These are phyloP conservation scores for Alternaria panax DNA, from an alignment of 2,329 filamentous ascomycete species.

Conservation along the genomic window DNA sequence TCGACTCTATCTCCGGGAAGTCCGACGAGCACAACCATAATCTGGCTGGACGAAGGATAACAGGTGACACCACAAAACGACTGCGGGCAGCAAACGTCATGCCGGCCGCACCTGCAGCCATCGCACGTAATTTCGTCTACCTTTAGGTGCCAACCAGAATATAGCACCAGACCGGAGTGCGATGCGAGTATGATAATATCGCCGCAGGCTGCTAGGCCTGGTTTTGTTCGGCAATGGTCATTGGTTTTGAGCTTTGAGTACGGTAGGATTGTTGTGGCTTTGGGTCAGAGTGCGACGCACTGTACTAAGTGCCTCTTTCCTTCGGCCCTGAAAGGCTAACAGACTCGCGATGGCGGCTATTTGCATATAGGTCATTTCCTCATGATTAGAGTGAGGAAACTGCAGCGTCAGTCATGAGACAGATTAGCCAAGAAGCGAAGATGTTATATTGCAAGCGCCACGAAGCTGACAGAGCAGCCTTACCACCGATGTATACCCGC, in stretches of 20 bases:
- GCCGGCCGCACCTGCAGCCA: constrained; percentile 4
- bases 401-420: neutral
- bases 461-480: constrained; percentile 12
- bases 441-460: neutral
- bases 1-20: neutral
- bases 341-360: neutral
- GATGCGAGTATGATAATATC: too few species aligned
- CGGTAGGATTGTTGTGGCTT: too few species aligned
- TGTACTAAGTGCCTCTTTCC: neutral
- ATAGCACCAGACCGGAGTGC: neutral
- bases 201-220: too few species aligned
- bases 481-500: neutral
- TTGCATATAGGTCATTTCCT: neutral
- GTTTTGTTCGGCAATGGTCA: too few species aligned
- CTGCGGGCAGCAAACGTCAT: neutral
- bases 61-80: neutral
- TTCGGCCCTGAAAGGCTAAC: neutral
- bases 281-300: neutral
- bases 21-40: neutral
- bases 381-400: neutral
- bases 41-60: neutral
- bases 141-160: neutral
- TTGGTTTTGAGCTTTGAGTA: too few species aligned
- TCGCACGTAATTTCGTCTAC: neutral
- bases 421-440: neutral